Percentiles rank a stretch among this genome's conserved stretches.
phyloP scores from a whole-genome alignment of 2,329 filamentous ascomycete species.

The Alternaria viburni region DNA sequence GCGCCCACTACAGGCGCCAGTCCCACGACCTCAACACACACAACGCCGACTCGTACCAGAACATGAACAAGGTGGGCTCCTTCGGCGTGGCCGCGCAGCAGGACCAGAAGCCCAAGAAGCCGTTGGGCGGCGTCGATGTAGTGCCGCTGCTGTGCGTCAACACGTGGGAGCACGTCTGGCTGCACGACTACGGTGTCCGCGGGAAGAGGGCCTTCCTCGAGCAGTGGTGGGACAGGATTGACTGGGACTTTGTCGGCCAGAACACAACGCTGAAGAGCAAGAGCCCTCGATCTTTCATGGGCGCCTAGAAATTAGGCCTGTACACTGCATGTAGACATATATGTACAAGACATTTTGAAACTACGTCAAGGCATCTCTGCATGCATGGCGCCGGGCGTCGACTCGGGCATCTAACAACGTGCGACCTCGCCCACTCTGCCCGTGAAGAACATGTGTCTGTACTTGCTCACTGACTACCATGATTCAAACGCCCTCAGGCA shows the following conservation, averaged over 20 bases:
- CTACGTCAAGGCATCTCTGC: neutral
- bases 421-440: neutral
- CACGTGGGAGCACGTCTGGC: conserved; percentile 94
- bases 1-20: conserved; percentile 79
- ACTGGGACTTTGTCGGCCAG: conserved; percentile 76
- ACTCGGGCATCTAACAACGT: neutral
- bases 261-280: conserved; percentile 14
- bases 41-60: conserved; percentile 37
- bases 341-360: conserved; percentile 22
- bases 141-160: conserved; percentile 87
- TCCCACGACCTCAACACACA: conserved; percentile 72
- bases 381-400: neutral
- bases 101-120: conserved; percentile 48
- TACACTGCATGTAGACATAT: conserved; percentile 27
- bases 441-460: neutral
- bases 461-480: neutral
- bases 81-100: conserved; percentile 45
- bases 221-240: conserved; percentile 84
- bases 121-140: conserved; percentile 71
- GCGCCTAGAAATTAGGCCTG: conserved; percentile 1
- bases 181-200: conserved; percentile 77
- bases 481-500: neutral
- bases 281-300: neutral
- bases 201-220: conserved; percentile 80
- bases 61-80: conserved; percentile 48